phyloP scores from a whole-genome alignment of 2,329 filamentous ascomycete genomes.

The Westerdykella aurantiaca region DNA sequence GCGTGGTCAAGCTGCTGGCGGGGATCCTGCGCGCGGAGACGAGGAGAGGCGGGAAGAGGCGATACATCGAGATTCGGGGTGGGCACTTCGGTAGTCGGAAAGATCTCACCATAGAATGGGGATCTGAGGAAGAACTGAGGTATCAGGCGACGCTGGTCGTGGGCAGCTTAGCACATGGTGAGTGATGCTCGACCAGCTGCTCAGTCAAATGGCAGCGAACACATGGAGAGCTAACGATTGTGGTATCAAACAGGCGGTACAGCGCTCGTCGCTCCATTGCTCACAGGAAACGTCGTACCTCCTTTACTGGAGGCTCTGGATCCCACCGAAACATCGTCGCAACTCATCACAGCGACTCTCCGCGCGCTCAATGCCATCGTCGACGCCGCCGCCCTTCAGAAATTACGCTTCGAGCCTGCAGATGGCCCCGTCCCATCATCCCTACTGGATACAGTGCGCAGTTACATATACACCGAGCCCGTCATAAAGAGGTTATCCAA shows the following conservation, averaged over 20 bases:
- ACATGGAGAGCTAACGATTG: not conserved
- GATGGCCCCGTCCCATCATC: slow-evolving; percentile 52
- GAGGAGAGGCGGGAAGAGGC: slow-evolving; percentile 44
- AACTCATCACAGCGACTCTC: slow-evolving; percentile 67
- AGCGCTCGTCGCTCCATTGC: slow-evolving; percentile 68
- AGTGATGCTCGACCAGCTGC: slow-evolving; percentile 13
- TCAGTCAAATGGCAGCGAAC: slow-evolving; percentile 12
- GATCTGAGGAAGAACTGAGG: slow-evolving; percentile 61
- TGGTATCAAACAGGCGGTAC: slow-evolving; percentile 60
- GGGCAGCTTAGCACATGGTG: slow-evolving; percentile 78
- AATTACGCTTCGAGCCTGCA: slow-evolving; percentile 47
- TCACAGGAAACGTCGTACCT: slow-evolving; percentile 61
- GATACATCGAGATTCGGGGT: slow-evolving; percentile 36
- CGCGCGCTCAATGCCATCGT: slow-evolving; percentile 67
- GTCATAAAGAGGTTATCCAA: slow-evolving; percentile 58
- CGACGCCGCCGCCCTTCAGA: slow-evolving; percentile 56
- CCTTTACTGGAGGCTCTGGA: slow-evolving; percentile 67
- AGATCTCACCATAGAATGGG: slow-evolving; percentile 43
- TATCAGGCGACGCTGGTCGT: slow-evolving; percentile 81
- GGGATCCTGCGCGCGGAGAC: slow-evolving; percentile 44
- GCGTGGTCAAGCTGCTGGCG: slow-evolving; percentile 60
- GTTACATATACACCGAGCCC: slow-evolving; percentile 55
- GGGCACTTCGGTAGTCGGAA: not conserved
- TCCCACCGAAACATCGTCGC: slow-evolving; percentile 56
- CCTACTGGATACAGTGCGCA: slow-evolving; percentile 30